A percentile compares a stretch with the other conserved stretches of the same genome.
These are phyloP conservation scores for Plasmodium inui DNA, from an alignment of 169 alveolate genomes.

Conservation along the genomic window DNA sequence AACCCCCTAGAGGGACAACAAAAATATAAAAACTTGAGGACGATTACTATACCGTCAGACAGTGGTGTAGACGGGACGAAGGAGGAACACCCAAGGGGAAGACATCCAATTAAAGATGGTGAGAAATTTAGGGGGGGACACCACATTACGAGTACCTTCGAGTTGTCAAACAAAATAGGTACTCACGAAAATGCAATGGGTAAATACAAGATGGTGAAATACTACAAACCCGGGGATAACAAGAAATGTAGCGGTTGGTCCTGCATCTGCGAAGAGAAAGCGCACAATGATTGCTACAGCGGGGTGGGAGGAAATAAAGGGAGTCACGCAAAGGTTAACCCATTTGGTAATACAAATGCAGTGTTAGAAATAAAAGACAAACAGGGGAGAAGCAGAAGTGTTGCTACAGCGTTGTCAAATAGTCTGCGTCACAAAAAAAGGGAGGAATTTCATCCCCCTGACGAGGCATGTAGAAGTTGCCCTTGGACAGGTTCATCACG, in stretches of 20 bases:
- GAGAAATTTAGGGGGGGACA: not conserved
- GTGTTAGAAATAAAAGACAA: conserved; percentile 25
- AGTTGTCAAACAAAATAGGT: not conserved
- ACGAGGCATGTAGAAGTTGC: not conserved
- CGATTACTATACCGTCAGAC: conserved; percentile 42
- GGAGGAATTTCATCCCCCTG: not conserved
- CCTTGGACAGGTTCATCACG: not conserved
- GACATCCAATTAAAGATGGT: not conserved
- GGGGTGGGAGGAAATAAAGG: not conserved
- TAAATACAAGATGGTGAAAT: conserved; percentile 7
- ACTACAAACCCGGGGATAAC: not conserved
- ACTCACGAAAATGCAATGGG: not conserved
- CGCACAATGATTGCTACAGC: not conserved
- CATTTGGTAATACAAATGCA: not conserved
- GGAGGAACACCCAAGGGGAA: not conserved
- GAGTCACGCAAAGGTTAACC: not conserved
- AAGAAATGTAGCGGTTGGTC: not conserved
- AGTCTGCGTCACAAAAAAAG: not conserved
- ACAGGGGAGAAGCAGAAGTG: not conserved
- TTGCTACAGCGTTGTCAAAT: not conserved
- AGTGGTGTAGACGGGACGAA: not conserved
- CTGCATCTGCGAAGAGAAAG: not conserved
- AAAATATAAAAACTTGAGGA: conserved; percentile 15
- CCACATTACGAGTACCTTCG: not conserved
- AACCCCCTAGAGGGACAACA: not conserved